These are phyloP conservation scores for Geum urbanum DNA, from an alignment of 306 rosid genomes.

Conservation along the genomic window DNA sequence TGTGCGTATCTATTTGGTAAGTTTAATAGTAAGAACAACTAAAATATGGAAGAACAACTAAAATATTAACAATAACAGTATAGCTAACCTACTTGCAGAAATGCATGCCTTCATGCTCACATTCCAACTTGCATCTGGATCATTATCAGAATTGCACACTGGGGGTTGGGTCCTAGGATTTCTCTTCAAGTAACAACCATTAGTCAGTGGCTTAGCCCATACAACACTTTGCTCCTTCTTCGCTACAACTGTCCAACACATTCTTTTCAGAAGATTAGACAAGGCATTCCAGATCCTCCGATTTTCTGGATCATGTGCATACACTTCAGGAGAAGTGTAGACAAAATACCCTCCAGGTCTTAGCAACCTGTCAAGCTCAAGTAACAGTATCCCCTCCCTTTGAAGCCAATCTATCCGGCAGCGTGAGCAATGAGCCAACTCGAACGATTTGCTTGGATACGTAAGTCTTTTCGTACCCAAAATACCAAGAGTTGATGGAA, in stretches of 20 bases:
- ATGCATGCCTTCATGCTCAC: constrained; percentile 56
- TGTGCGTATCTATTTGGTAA: constrained; percentile 43
- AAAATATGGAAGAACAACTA: background rate
- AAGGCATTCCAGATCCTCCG: constrained; percentile 48
- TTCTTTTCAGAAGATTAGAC: constrained; percentile 41
- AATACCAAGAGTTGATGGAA: constrained; percentile 63
- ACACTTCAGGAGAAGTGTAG: constrained; percentile 63
- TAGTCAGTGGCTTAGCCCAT: constrained; percentile 52
- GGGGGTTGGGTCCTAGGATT: constrained; percentile 38
- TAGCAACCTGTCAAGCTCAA: constrained; percentile 57
- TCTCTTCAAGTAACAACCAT: constrained; percentile 56
- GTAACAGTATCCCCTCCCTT: constrained; percentile 50
- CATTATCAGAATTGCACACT: constrained; percentile 36
- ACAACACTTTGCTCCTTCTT: constrained; percentile 57
- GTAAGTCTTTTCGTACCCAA: constrained; percentile 64
- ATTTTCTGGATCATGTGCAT: constrained; percentile 49
- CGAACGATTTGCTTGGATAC: constrained; percentile 62
- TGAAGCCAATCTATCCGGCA: constrained; percentile 70
- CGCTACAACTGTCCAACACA: constrained; percentile 55
- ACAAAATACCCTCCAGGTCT: constrained; percentile 64
- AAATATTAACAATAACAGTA: background rate
- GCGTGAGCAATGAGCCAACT: constrained; percentile 58
- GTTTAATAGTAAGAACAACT: constrained; percentile 4
- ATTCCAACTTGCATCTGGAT: constrained; percentile 54
- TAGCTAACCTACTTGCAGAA: constrained; percentile 32